phyloP scores from a whole-genome alignment of 768 basidiomycete species.

The Tricholoma bakamatsutake region DNA sequence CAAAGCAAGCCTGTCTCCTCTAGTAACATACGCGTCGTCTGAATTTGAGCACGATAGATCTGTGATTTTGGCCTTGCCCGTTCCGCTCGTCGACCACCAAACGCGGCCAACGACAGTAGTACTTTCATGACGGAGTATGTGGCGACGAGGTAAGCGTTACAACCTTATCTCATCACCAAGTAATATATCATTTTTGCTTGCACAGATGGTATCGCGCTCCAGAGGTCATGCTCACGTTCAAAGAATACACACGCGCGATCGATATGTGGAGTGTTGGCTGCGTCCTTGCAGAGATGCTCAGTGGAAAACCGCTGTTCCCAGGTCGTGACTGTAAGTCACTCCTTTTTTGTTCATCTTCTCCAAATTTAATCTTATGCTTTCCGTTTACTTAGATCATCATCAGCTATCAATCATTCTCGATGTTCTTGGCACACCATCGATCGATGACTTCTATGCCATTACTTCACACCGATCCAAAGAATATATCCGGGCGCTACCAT shows the following conservation, averaged over 20 bases:
- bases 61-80: conserved; percentile 89
- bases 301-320: conserved; percentile 89
- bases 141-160: conserved; percentile 64
- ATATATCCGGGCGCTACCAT: conserved; percentile 85
- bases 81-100: conserved; percentile 67
- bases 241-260: conserved; percentile 87
- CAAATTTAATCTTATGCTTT: background rate
- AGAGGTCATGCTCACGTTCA: conserved; percentile 97
- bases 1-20: conserved; percentile 47
- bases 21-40: background rate
- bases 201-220: conserved; percentile 93
- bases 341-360: background rate
- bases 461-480: conserved; percentile 73
- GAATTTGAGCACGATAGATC: conserved; percentile 33
- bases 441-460: conserved; percentile 95
- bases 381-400: conserved; percentile 65
- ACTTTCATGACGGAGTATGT: conserved; percentile 94
- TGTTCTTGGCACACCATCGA: conserved; percentile 84
- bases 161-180: conserved; percentile 1
- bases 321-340: conserved; percentile 77
- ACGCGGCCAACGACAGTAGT: conserved; percentile 67
- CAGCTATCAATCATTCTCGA: conserved; percentile 91
- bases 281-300: conserved; percentile 87
- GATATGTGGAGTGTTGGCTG: conserved; percentile 88
- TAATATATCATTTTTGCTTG: background rate